These are phyloP conservation scores for Sporothrix pseudoabietina DNA, from an alignment of 2,329 filamentous ascomycete species.

Conservation along the genomic window DNA sequence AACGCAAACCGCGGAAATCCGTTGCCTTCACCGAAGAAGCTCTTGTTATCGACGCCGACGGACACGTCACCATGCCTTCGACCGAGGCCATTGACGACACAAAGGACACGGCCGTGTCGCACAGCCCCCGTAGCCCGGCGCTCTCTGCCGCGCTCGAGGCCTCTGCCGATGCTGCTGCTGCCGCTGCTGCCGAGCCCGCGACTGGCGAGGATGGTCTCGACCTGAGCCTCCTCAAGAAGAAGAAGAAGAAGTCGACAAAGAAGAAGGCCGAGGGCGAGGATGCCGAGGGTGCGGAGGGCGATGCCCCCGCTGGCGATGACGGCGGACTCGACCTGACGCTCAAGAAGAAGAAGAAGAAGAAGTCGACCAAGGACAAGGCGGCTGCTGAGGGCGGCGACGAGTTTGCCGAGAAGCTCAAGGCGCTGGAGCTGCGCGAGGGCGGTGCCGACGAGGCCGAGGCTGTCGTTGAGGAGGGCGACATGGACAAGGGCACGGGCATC, in stretches of 20 bases:
- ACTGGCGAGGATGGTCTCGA: conserved; percentile 62
- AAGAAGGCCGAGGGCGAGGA: conserved; percentile 57
- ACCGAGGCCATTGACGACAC: conserved; percentile 70
- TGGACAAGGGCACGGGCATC: conserved; percentile 85
- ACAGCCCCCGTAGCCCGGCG: conserved; percentile 68
- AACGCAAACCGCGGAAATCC: conserved; percentile 61
- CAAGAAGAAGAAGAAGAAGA: conserved; percentile 84
- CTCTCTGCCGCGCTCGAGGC: conserved; percentile 57
- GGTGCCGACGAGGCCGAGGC: conserved; percentile 60
- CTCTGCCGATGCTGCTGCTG: conserved; percentile 53
- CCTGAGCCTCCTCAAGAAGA: conserved; percentile 62
- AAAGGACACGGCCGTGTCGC: conserved; percentile 79
- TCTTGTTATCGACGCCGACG: conserved; percentile 86
- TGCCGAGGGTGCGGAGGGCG: conserved; percentile 45
- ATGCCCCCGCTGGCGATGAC: conserved; percentile 63
- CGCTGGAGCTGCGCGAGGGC: conserved; percentile 62
- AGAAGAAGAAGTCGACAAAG: conserved; percentile 57
- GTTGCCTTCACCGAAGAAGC: conserved; percentile 90
- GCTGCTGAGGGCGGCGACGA: conserved; percentile 56
- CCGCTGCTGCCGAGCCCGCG: conserved; percentile 44
- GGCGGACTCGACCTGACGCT: conserved; percentile 55
- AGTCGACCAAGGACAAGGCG: conserved; percentile 49
- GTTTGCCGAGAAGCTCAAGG: conserved; percentile 62
- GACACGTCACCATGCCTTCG: conserved; percentile 71
- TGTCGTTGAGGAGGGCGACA: conserved; percentile 72